phyloP scores from a whole-genome alignment of 768 basidiomycete species.

The Auricularia cornea region DNA sequence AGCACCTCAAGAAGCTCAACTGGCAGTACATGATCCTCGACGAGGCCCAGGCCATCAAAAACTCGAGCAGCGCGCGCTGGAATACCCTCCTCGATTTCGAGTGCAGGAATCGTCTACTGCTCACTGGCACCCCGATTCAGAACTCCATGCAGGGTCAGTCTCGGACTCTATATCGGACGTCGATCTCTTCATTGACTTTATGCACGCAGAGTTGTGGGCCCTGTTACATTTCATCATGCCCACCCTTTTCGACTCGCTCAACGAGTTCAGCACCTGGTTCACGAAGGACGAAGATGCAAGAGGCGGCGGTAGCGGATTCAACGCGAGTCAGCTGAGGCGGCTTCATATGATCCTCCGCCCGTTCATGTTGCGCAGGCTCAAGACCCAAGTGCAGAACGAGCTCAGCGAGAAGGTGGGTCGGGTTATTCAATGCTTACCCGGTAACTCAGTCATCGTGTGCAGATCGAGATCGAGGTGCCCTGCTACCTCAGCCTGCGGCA shows the following conservation, averaged over 20 bases:
- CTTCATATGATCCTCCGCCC: slow-evolving; percentile 99
- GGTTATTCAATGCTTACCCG: not conserved
- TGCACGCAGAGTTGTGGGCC: slow-evolving; percentile 81
- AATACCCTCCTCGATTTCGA: slow-evolving; percentile 94
- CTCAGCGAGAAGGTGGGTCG: slow-evolving; percentile 85
- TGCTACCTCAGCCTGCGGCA: slow-evolving; percentile 93
- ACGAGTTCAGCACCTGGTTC: slow-evolving; percentile 99
- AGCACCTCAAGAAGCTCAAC: slow-evolving; percentile 94
- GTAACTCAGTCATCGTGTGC: slow-evolving; percentile 1
- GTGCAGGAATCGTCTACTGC: slow-evolving; percentile 86
- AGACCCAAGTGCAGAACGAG: slow-evolving; percentile 99
- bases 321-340: slow-evolving; percentile 89
- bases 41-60: slow-evolving; percentile 99
- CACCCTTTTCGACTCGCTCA: slow-evolving; percentile 95
- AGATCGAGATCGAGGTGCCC: slow-evolving; percentile 96
- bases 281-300: slow-evolving; percentile 96
- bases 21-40: slow-evolving; percentile 99
- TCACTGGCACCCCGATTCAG: slow-evolving; percentile 98
- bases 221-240: slow-evolving; percentile 99
- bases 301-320: slow-evolving; percentile 84
- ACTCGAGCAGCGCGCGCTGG: slow-evolving; percentile 92
- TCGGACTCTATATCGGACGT: no score
- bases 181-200: not conserved
- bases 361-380: slow-evolving; percentile 96
- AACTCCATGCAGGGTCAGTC: slow-evolving; percentile 98